Conservation (phyloP, 2,329 filamentous ascomycete genomes). For the Venturia aucupariae region DNA sequence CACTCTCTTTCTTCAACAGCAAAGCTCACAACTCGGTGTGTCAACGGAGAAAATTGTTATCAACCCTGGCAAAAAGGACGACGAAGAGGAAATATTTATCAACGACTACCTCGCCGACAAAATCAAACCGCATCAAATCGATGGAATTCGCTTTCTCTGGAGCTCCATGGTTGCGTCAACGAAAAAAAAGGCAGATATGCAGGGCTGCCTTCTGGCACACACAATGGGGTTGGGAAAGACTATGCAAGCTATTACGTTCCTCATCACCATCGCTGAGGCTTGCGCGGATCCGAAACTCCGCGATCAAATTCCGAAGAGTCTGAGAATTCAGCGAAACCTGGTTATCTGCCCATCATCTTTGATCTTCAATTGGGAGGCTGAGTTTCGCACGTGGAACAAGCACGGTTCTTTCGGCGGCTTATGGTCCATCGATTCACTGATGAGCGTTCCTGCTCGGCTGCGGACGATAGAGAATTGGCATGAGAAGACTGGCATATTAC, state of each 20-base stretch:
- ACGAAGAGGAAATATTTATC: constrained; percentile 55
- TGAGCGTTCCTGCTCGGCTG: constrained; percentile 31
- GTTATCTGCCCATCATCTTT: constrained; percentile 68
- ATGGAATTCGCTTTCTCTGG: constrained; percentile 83
- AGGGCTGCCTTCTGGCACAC: constrained; percentile 73
- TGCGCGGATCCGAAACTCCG: constrained; percentile 49
- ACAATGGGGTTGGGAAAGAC: constrained; percentile 92
- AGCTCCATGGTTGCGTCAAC: constrained; percentile 56
- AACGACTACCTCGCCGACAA: constrained; percentile 51
- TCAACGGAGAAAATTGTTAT: constrained; percentile 43
- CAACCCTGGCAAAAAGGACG: constrained; percentile 55
- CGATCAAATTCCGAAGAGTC: constrained; percentile 57
- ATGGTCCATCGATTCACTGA: constrained; percentile 43
- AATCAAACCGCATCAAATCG: constrained; percentile 73
- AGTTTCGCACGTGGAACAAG: constrained; percentile 59
- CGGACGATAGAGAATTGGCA: constrained; percentile 51
- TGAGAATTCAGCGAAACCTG: constrained; percentile 56
- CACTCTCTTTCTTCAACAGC: constrained; percentile 38
- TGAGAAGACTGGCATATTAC: constrained; percentile 57
- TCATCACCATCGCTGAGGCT: constrained; percentile 63
- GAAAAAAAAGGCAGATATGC: constrained; percentile 34
- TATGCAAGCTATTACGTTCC: constrained; percentile 80
- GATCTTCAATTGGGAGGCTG: constrained; percentile 75
- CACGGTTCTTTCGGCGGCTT: constrained; percentile 42
- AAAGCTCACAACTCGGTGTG: constrained; percentile 26